Percentiles rank a stretch among this genome's conserved stretches.
Evolutionary conservation across 2,329 filamentous ascomycete genomes (phyloP).

Genomic region (Fusarium globosum): DNA sequence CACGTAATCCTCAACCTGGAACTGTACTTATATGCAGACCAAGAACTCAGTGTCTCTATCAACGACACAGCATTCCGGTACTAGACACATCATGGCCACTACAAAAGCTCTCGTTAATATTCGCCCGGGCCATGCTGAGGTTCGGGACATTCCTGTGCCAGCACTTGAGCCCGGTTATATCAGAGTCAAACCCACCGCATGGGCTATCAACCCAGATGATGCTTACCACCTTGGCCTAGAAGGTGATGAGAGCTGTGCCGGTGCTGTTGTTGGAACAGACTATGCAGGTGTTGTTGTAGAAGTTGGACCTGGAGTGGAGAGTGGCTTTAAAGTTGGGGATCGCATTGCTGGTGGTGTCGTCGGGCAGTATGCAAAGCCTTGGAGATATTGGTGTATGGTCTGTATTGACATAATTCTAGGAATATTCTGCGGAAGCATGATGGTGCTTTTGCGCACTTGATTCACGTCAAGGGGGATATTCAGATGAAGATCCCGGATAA

Average conservation of each 20-base stretch:
- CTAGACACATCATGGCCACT: neutral
- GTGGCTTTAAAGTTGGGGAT: constrained; percentile 58
- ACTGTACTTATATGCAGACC: neutral
- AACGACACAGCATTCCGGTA: no score
- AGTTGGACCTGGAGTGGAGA: constrained; percentile 53
- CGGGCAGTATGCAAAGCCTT: neutral
- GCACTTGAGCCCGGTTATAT: neutral
- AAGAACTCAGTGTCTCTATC: no score
- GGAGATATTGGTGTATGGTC: no score
- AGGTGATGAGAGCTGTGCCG: constrained; percentile 4
- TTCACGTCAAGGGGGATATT: constrained; percentile 53
- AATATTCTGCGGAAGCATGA: constrained; percentile 11
- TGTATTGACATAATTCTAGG: neutral
- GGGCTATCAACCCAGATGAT: constrained; percentile 10
- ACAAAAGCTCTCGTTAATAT: constrained; percentile 1
- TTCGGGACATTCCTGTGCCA: neutral
- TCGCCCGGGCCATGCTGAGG: neutral
- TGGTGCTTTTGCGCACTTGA: constrained; percentile 56
- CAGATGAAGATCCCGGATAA: constrained; percentile 57
- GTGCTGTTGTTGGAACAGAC: constrained; percentile 53
- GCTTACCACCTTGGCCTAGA: constrained; percentile 1
- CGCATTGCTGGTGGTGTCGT: constrained; percentile 48
- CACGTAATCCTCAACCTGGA: neutral
- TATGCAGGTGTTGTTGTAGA: constrained; percentile 59
- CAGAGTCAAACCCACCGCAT: neutral